Percentiles rank a stretch among this genome's conserved stretches.
Evolutionary conservation across 2,329 filamentous ascomycete species (phyloP).

Genomic region (Ampelomyces quisqualis): DNA sequence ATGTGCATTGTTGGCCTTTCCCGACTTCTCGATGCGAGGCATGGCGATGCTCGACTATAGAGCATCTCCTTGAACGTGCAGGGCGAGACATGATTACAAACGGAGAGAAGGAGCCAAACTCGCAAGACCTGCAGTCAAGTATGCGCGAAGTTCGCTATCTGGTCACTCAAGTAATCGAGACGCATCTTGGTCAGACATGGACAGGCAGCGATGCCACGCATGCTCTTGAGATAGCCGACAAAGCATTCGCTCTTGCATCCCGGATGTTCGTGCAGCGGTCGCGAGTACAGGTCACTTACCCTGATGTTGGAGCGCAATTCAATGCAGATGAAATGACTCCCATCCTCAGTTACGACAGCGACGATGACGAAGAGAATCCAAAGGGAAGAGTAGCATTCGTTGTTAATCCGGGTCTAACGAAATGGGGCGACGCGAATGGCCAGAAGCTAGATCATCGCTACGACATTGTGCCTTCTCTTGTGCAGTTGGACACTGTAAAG

Average conservation of each 20-base stretch:
- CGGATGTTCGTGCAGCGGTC: constrained; percentile 17
- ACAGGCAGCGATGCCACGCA: neutral
- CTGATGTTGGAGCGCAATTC: constrained; percentile 5
- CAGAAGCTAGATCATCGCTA: constrained; percentile 20
- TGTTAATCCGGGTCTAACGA: constrained; percentile 24
- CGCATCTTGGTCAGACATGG: neutral
- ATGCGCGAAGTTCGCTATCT: neutral
- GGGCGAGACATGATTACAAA: constrained; percentile 1
- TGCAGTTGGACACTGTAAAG: constrained; percentile 1
- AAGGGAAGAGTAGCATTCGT: constrained; percentile 15
- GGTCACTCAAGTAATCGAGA: neutral
- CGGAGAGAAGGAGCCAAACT: neutral
- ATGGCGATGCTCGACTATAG: constrained; percentile 12
- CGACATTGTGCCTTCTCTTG: constrained; percentile 14
- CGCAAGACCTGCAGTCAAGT: neutral
- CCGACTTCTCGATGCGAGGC: constrained; percentile 9
- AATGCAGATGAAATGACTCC: neutral
- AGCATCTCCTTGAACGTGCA: constrained; percentile 1
- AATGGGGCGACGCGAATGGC: constrained; percentile 28
- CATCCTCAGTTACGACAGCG: constrained; percentile 5
- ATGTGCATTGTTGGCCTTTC: constrained; percentile 5
- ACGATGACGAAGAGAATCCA: constrained; percentile 12
- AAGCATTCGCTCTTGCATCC: constrained; percentile 15
- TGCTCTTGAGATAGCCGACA: constrained; percentile 13
- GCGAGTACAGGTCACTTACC: constrained; percentile 23